Evolutionary conservation across 2,329 filamentous ascomycete species (phyloP), one percentile per base, ranked within the genome.

Genomic region (Trichocomaceae sp.): DNA sequence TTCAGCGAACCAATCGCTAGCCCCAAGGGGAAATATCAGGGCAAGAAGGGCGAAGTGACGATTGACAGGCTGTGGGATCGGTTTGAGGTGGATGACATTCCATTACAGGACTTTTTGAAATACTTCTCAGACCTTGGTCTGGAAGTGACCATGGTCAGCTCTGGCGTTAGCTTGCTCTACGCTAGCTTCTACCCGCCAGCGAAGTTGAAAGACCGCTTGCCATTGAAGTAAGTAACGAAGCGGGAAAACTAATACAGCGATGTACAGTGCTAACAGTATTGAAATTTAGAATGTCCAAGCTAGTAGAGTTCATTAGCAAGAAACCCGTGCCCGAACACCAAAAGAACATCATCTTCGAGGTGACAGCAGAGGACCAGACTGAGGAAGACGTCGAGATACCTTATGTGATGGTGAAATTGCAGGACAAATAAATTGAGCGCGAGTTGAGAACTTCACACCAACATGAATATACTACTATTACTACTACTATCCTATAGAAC

Each of bases 1-100:
- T 99, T 99, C 81, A 95, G 90, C 66, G 93, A 99, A 75, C 93
- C 93, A 2, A 95, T 99, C 64, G 85, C 85, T 5, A 96, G 90
- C 63, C 90, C 91, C 29, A 97, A 96, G 81, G 88, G 92, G 60
- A 88, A 83, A 65, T 99, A 97, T 75, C 77, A 84, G 68, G 87
- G 90, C 20, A 86, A 85, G 51, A 75, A 88, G 42, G 86, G 87
- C 63, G 78, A 85, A 62, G 88, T 95, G 17, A 83, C 80, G 22
- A 84, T 99, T 64, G 93, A 99, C 78, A 95, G 95, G 79, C 86
- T 99, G 53, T 99, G 93, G 93, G 93, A 97, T 72, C 87, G 93
- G 39, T 97, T 97, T 65, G 91, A 97, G 77, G 79, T 96, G 35
- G 81, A 87, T 15, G 84, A 99, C 68, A 83, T 96, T 50, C 92